These are phyloP conservation scores for Xylaria longipes DNA, from an alignment of 495 filamentous ascomycete species.

Conservation along the genomic window DNA sequence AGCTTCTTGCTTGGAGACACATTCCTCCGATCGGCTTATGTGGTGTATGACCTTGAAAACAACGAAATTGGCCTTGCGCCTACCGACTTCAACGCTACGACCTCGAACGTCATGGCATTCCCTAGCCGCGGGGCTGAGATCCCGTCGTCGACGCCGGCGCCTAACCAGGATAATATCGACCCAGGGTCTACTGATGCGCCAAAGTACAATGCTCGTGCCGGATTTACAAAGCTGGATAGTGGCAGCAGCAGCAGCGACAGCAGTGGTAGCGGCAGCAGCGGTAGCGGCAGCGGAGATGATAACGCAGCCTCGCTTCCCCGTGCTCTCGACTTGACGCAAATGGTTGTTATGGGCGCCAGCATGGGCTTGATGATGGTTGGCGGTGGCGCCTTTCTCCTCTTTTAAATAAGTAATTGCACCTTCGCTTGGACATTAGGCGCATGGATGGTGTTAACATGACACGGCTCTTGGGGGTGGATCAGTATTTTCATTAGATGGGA, in stretches of 20 bases:
- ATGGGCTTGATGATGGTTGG: constrained; percentile 49
- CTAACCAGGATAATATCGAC: constrained; percentile 47
- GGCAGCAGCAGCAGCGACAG: constrained; percentile 6
- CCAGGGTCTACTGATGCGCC: constrained; percentile 40
- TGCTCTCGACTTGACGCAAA: constrained; percentile 42
- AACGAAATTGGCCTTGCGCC: constrained; percentile 86
- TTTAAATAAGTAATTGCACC: constrained; percentile 25
- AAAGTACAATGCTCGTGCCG: constrained; percentile 47
- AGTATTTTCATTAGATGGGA: not conserved
- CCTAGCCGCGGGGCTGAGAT: constrained; percentile 55
- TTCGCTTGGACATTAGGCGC: constrained; percentile 13
- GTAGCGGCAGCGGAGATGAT: constrained; percentile 28
- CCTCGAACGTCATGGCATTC: constrained; percentile 60
- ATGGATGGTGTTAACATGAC: constrained; percentile 3
- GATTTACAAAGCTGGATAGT: constrained; percentile 38
- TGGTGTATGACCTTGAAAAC: constrained; percentile 91
- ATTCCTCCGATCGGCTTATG: constrained; percentile 90
- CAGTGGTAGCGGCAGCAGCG: not conserved
- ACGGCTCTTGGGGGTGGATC: not conserved
- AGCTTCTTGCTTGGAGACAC: constrained; percentile 88
- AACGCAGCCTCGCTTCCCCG: constrained; percentile 41
- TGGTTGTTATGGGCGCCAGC: constrained; percentile 44
- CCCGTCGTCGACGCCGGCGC: constrained; percentile 54
- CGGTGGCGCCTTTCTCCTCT: constrained; percentile 47
- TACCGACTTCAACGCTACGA: constrained; percentile 83